These are phyloP conservation scores for Spathaspora jeffriesii DNA, from an alignment of 1,139 yeast genomes.

Conservation along the genomic window DNA sequence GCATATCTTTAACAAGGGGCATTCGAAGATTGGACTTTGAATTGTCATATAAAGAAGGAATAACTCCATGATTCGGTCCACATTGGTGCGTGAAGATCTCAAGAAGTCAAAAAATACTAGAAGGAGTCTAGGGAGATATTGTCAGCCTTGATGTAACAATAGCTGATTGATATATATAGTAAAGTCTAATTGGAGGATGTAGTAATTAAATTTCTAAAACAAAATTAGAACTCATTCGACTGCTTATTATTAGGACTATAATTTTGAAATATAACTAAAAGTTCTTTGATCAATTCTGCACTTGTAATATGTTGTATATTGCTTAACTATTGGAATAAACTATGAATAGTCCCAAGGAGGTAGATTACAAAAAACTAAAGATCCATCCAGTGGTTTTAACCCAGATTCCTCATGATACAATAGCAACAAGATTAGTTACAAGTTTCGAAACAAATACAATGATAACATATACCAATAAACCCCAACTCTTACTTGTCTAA, in stretches of 20 bases:
- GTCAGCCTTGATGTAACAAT: too few species aligned
- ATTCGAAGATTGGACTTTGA: too few species aligned
- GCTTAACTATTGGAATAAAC: conserved; percentile 35
- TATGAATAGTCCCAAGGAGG: conserved; percentile 44
- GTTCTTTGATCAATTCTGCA: conserved; percentile 24
- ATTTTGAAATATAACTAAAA: conserved; percentile 29
- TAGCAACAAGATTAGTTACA: conserved; percentile 29
- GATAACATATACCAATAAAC: too few species aligned
- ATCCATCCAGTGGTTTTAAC: conserved; percentile 13
- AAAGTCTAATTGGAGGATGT: too few species aligned
- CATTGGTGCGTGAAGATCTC: not conserved
- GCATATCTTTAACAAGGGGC: not conserved
- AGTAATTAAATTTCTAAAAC: conserved; percentile 35
- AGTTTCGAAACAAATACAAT: too few species aligned
- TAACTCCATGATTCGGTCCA: not conserved
- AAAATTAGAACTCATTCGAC: conserved; percentile 43
- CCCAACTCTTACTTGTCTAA: too few species aligned
- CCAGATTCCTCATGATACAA: conserved; percentile 39
- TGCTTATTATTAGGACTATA: conserved; percentile 43
- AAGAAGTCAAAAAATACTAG: not conserved
- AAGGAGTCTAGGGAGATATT: too few species aligned
- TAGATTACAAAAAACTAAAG: conserved; percentile 15
- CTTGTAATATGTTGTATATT: conserved; percentile 39
- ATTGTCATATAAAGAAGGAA: too few species aligned
- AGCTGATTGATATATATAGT: too few species aligned